Conservation (phyloP, 805 yeast species). For the Schwanniomyces pseudopolymorphus region DNA sequence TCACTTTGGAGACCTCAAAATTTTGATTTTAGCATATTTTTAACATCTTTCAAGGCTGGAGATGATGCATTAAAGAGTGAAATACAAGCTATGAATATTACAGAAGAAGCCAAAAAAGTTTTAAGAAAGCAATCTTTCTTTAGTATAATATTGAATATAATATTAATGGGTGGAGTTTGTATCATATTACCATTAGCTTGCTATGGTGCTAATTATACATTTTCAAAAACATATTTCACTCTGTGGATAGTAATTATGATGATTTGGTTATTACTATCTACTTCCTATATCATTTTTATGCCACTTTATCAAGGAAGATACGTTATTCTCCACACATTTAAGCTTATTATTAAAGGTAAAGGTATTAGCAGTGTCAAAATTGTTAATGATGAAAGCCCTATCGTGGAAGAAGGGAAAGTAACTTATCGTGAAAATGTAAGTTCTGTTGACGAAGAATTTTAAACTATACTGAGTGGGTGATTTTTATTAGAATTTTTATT, state of each 20-base stretch:
- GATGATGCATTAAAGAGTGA: slow-evolving; percentile 4
- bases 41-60: slow-evolving; percentile 1
- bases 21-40: slow-evolving; percentile 26
- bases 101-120: neutral
- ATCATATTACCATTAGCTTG: slow-evolving; percentile 1
- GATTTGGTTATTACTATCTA: slow-evolving; percentile 36
- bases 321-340: neutral
- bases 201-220: slow-evolving; percentile 32
- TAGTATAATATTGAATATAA: neutral
- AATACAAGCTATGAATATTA: neutral
- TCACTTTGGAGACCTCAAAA: slow-evolving; percentile 39
- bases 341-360: neutral
- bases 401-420: neutral
- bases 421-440: neutral
- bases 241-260: slow-evolving; percentile 37
- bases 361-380: too few relatives aligned
- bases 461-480: too few relatives aligned
- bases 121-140: neutral
- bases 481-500: too few relatives aligned
- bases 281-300: slow-evolving; percentile 32
- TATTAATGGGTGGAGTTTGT: neutral
- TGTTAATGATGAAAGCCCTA: neutral
- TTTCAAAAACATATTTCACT: slow-evolving; percentile 34
- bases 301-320: slow-evolving; percentile 33
- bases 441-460: neutral